Base-by-base conservation (phyloP, 768 basidiomycete genomes). In the Hygrophorus russula region DNA sequence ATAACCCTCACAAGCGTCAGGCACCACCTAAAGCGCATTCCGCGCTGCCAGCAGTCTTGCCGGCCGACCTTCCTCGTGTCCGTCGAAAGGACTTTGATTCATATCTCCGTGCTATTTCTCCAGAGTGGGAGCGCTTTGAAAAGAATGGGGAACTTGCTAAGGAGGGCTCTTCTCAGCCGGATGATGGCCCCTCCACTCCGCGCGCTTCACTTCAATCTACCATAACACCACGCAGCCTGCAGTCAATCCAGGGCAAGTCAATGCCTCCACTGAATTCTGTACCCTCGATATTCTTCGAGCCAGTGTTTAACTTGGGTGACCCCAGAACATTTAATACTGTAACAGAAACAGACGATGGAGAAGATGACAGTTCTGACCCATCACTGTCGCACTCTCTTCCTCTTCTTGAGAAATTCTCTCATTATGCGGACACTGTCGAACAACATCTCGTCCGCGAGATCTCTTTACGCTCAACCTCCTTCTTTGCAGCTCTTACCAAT, bases 401-500 rank as follows among this genome's bases (percentile, higher is more conserved):
- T 0, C 66, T 93, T 3, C 80, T 94, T 8, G 93, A 97, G 57
- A 83, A 80, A 53, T 78, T 97, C 49, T 92, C 91, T 8, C 82
- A 89, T 44, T 83, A 94, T 54, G 82, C 93, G 2, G 96, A 97
- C 58, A 84, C 84, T 0, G 76, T 98, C 49, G 96, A 99, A 57
- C 80, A 90, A 47, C 94, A 99, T 60, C 83, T 99, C 44, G 77
- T 93, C 3, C 80, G 80, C 47, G 96, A 98, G 61, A 93, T 99
- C 36, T 84, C 85, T 7, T 67, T 84, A 8, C 83, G 94, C 11
- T 89, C 92, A 0, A 76, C 87, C 0, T 90, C 91, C 1, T 99
- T 99, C 73, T 99, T 98, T 54, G 83, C 93, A 4, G 96, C 96
- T 5, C 75, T 99, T 30, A 76, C 90, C 5, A 99, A 99, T 59